Evolutionary conservation across 2,329 filamentous ascomycete species (phyloP).

Genomic region (Aaosphaeria pasadenensis): DNA sequence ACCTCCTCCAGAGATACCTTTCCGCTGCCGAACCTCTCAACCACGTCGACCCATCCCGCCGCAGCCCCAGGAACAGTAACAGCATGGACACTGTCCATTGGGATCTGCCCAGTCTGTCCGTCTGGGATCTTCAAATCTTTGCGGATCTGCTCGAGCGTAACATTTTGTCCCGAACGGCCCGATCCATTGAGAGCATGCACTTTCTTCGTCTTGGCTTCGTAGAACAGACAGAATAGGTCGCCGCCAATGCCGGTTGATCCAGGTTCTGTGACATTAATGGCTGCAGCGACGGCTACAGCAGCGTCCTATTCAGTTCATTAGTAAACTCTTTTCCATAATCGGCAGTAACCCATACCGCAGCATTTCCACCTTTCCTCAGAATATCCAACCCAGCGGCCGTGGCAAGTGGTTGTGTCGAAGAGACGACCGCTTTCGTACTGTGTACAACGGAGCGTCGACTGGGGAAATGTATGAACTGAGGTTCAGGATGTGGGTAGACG

Average conservation of each 20-base stretch:
- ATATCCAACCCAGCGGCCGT: constrained; percentile 83
- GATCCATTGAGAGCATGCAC: constrained; percentile 90
- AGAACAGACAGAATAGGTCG: constrained; percentile 95
- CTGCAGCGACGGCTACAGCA: constrained; percentile 91
- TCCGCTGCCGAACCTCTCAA: constrained; percentile 86
- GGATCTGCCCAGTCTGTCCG: constrained; percentile 60
- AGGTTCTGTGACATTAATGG: constrained; percentile 90
- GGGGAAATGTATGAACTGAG: constrained; percentile 62
- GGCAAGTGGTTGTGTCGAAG: constrained; percentile 85
- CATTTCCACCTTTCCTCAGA: constrained; percentile 86
- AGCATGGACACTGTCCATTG: constrained; percentile 72
- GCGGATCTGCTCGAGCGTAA: constrained; percentile 67
- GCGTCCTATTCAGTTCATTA: constrained; percentile 63
- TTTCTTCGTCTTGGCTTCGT: constrained; percentile 76
- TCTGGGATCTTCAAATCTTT: constrained; percentile 64
- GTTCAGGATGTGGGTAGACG: constrained; percentile 49
- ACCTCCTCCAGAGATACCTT: constrained; percentile 75
- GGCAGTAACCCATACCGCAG: constrained; percentile 63
- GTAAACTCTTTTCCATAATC: not conserved
- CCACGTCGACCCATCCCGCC: constrained; percentile 87
- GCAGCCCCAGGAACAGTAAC: constrained; percentile 88
- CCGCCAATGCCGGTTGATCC: constrained; percentile 92
- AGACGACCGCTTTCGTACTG: constrained; percentile 86
- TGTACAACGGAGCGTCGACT: constrained; percentile 90
- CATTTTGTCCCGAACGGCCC: constrained; percentile 71